Conservation (phyloP, 2,329 filamentous ascomycete genomes). For the Neofusicoccum umdonicola region DNA sequence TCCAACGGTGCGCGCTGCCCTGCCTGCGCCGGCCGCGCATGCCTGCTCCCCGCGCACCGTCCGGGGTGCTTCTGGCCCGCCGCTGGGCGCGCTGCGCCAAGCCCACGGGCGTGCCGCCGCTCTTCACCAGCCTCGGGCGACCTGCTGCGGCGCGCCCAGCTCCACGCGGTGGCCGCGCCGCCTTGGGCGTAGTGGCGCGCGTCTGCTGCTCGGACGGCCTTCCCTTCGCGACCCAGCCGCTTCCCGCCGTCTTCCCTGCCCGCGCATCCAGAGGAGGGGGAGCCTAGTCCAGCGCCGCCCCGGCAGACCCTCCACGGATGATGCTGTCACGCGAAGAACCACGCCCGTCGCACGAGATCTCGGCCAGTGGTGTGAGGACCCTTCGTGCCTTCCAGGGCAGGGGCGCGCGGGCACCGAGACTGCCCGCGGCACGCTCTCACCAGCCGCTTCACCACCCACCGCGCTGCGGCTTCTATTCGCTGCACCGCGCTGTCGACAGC, state of each 20-base stretch:
- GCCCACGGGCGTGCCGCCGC: neutral
- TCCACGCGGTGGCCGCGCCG: neutral
- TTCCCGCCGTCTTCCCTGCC: conserved; percentile 1
- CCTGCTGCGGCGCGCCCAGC: neutral
- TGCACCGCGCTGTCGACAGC: neutral
- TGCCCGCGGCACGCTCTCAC: neutral
- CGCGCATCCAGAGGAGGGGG: neutral
- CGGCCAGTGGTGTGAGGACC: conserved; percentile 7
- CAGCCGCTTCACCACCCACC: neutral
- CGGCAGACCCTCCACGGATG: neutral
- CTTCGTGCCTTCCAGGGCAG: neutral
- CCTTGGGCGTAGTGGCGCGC: conserved; percentile 11
- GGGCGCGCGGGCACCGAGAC: neutral
- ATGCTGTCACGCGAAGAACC: conserved; percentile 7
- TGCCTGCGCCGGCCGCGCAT: too few species aligned
- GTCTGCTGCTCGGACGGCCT: conserved; percentile 1
- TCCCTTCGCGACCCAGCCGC: neutral
- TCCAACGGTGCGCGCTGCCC: conserved; percentile 8
- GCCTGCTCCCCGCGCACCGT: neutral
- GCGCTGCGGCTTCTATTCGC: neutral
- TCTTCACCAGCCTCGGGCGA: neutral
- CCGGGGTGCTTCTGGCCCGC: neutral
- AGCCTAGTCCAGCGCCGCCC: neutral
- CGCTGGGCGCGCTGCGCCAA: neutral
- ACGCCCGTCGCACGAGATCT: conserved; percentile 7